phyloP scores from a whole-genome alignment of 148 eudicot species.

The Silene conica region DNA sequence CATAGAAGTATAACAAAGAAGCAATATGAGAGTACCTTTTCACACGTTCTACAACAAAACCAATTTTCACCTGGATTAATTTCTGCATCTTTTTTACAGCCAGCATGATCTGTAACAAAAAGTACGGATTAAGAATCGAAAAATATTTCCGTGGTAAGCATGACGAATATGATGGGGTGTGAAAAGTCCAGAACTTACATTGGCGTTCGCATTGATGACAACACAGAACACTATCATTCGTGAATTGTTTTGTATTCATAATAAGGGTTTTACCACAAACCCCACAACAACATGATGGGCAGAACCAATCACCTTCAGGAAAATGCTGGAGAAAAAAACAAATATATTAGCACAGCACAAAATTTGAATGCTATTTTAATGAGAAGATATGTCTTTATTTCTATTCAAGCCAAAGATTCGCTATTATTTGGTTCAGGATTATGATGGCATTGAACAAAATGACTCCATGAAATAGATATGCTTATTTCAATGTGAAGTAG shows the following conservation, averaged over 20 bases:
- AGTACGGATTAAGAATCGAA: conserved; percentile 8
- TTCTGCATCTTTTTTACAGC: conserved; percentile 52
- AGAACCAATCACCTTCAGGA: conserved; percentile 97
- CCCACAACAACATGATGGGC: conserved; percentile 89
- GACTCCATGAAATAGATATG: too few species aligned
- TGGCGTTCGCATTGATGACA: conserved; percentile 81
- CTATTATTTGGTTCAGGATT: not conserved
- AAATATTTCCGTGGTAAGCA: not conserved
- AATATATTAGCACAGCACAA: conserved; percentile 17
- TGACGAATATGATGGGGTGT: not conserved
- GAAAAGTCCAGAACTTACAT: conserved; percentile 50
- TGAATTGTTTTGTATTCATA: conserved; percentile 21
- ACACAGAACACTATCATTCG: conserved; percentile 33
- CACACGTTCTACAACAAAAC: conserved; percentile 73
- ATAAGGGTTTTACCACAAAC: conserved; percentile 54
- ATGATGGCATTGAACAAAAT: not conserved
- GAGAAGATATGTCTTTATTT: not conserved
- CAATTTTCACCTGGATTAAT: conserved; percentile 39
- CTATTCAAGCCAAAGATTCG: not conserved
- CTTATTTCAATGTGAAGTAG: too few species aligned
- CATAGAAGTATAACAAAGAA: not conserved
- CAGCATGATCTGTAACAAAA: conserved; percentile 60
- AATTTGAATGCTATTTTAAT: not conserved
- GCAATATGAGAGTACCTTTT: conserved; percentile 50
- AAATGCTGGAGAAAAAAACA: conserved; percentile 41